Evolutionary conservation across 1,139 yeast species (phyloP).

Genomic region (Eremothecium coryli): DNA sequence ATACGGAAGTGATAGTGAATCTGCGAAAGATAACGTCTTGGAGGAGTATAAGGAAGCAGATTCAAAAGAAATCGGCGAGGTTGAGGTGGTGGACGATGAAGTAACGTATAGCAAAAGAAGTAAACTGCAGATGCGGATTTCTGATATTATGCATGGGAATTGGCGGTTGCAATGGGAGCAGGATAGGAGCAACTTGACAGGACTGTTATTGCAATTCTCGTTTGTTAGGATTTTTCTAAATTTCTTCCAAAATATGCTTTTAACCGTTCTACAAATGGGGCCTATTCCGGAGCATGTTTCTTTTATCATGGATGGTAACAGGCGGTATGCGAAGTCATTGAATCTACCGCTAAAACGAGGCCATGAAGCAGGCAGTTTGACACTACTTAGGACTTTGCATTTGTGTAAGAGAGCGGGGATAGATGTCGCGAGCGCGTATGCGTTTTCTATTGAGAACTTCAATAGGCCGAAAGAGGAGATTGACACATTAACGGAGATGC

Average conservation of each 20-base stretch:
- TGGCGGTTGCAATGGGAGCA: neutral
- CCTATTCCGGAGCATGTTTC: slow-evolving; percentile 84
- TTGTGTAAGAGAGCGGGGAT: slow-evolving; percentile 51
- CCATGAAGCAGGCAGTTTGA: slow-evolving; percentile 80
- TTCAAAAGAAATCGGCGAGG: neutral
- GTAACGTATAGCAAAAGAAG: no score
- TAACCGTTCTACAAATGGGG: slow-evolving; percentile 55
- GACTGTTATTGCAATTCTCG: slow-evolving; percentile 1
- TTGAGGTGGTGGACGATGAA: no score
- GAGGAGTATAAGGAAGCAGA: no score
- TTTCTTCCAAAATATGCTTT: slow-evolving; percentile 37
- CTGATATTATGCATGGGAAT: neutral
- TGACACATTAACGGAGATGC: slow-evolving; percentile 69
- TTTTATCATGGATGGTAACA: slow-evolving; percentile 93
- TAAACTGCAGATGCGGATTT: neutral
- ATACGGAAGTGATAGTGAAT: neutral
- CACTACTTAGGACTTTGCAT: slow-evolving; percentile 44
- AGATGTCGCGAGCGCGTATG: slow-evolving; percentile 75
- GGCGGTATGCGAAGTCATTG: slow-evolving; percentile 68
- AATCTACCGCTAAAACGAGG: slow-evolving; percentile 72
- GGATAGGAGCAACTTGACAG: neutral
- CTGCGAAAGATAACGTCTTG: no score
- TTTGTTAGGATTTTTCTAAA: neutral
- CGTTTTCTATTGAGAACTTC: slow-evolving; percentile 92
- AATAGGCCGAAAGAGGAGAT: slow-evolving; percentile 75